Conservation (phyloP, 108 stramenopile species). For the Nannochloropsis oceanica region DNA sequence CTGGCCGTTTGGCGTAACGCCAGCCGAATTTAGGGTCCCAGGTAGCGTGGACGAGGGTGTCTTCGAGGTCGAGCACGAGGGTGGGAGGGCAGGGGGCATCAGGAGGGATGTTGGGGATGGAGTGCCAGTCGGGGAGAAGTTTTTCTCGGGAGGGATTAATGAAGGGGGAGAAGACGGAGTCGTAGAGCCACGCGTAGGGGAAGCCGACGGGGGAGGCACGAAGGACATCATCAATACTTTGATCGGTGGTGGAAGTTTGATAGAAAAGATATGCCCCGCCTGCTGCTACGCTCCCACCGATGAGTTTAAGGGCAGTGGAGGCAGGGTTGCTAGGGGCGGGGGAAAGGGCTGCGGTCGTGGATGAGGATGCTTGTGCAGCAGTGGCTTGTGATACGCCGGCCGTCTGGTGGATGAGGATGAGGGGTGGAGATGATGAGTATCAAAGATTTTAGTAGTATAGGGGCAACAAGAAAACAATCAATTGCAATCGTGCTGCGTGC, state of each 20-base stretch:
- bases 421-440: too few species aligned
- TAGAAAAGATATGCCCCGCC: not conserved
- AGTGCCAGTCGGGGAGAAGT: conserved; percentile 78
- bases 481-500: not conserved
- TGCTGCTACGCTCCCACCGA: not conserved
- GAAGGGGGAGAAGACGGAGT: conserved; percentile 40
- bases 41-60: conserved; percentile 66
- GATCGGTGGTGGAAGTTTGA: not conserved
- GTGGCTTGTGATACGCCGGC: too few species aligned
- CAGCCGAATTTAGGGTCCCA: conserved; percentile 89
- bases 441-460: too few species aligned
- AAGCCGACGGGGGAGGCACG: not conserved
- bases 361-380: too few species aligned
- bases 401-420: too few species aligned
- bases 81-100: conserved; percentile 66
- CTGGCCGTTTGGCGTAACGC: conserved; percentile 88
- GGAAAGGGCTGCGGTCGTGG: not conserved
- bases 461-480: not conserved
- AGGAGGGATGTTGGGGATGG: not conserved
- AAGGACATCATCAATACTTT: not conserved
- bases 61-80: conserved; percentile 84
- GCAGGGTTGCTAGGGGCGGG: not conserved
- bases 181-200: not conserved
- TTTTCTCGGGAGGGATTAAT: conserved; percentile 67
- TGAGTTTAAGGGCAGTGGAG: not conserved